These are phyloP conservation scores for Coniosporium tulheliwenetii DNA, from an alignment of 2,329 filamentous ascomycete genomes.

Conservation along the genomic window DNA sequence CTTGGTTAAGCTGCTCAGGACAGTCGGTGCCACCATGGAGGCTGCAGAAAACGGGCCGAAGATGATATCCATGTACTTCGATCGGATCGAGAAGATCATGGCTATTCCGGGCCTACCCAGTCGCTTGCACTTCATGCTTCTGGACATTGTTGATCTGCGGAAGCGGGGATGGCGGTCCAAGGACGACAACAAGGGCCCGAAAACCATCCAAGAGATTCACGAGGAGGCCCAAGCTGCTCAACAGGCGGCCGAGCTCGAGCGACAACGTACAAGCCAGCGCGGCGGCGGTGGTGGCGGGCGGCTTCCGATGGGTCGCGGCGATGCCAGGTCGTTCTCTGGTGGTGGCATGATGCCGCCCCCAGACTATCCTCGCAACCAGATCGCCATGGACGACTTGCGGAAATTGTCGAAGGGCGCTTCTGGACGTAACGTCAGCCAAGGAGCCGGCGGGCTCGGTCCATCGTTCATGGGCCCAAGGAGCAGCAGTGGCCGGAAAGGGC, in stretches of 20 bases:
- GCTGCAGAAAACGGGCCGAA: conserved; percentile 62
- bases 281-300: conserved; percentile 52
- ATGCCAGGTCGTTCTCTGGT: conserved; percentile 64
- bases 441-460: conserved; percentile 50
- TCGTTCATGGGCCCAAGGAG: conserved; percentile 82
- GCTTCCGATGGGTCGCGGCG: conserved; percentile 62
- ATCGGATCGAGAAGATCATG: conserved; percentile 69
- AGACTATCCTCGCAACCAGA: conserved; percentile 59
- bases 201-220: conserved; percentile 88
- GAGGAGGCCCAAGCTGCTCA: conserved; percentile 64
- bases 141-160: conserved; percentile 84
- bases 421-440: conserved; percentile 45
- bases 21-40: conserved; percentile 72
- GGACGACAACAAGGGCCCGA: conserved; percentile 84
- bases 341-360: conserved; percentile 54
- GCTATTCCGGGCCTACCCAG: conserved; percentile 69
- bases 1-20: conserved; percentile 79
- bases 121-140: conserved; percentile 87
- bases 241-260: conserved; percentile 62
- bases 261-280: conserved; percentile 42
- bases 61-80: conserved; percentile 90
- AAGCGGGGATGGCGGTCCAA: conserved; percentile 67
- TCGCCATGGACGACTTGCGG: conserved; percentile 81
- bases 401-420: conserved; percentile 51
- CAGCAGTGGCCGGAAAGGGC: conserved; percentile 66